Conservation (phyloP, 495 filamentous ascomycete species). For the Corynascus novoguineensis region DNA sequence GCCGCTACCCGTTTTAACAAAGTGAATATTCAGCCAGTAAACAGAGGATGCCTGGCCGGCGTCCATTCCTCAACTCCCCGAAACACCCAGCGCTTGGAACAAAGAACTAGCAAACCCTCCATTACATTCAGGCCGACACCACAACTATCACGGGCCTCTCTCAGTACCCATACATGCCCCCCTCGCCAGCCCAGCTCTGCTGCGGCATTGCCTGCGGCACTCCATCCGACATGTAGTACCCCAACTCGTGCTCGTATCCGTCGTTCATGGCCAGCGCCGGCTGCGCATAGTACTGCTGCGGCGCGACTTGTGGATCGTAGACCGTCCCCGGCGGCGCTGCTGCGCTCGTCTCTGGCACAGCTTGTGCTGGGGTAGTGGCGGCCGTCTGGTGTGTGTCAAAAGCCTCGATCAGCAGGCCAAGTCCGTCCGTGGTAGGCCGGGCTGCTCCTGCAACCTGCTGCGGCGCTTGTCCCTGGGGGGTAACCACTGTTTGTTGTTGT, state of each 20-base stretch:
- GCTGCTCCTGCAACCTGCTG: neutral
- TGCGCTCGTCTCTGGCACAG: neutral
- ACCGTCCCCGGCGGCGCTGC: neutral
- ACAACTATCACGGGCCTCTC: no score
- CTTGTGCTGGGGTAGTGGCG: neutral
- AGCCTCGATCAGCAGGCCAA: constrained; percentile 28
- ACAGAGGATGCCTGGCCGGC: no score
- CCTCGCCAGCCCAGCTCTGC: constrained; percentile 22
- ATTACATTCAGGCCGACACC: neutral
- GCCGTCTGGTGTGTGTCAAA: constrained; percentile 26
- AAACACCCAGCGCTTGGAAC: no score
- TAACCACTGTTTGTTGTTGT: neutral
- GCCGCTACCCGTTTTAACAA: no score
- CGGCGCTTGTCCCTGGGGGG: neutral
- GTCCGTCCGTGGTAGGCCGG: constrained; percentile 23
- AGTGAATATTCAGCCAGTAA: no score
- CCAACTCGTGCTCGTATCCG: constrained; percentile 31
- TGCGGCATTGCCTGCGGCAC: constrained; percentile 13
- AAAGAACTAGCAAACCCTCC: neutral
- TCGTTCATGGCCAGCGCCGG: constrained; percentile 21
- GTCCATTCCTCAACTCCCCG: no score
- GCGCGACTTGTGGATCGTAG: constrained; percentile 21
- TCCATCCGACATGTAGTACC: constrained; percentile 28
- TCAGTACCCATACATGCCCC: constrained; percentile 24
- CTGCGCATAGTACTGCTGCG: constrained; percentile 23